Evolutionary conservation across 192 early-diverging fungal species (phyloP).

Genomic region (Entomortierella chlamydospora): DNA sequence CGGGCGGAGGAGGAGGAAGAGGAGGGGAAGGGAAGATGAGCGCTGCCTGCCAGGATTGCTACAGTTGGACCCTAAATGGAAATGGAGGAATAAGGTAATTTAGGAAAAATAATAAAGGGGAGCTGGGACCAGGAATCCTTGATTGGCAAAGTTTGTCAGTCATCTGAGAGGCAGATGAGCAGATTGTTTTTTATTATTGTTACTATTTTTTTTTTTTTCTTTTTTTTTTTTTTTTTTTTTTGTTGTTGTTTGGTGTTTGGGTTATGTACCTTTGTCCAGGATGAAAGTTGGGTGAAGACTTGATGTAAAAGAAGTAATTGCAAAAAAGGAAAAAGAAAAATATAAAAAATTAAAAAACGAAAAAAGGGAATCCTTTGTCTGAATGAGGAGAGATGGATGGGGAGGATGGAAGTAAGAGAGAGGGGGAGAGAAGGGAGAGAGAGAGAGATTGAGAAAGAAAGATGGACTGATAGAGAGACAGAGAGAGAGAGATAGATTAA

Average conservation of each 20-base stretch:
- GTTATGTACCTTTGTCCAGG: not conserved
- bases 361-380: too few species aligned
- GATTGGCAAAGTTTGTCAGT: not conserved
- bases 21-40: constrained; percentile 19
- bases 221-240: not conserved
- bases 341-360: not conserved
- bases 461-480: not conserved
- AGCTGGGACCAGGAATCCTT: not conserved
- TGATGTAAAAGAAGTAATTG: not conserved
- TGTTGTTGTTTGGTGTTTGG: too few species aligned
- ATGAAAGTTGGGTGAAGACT: not conserved
- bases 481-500: not conserved
- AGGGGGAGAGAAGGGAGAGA: not conserved
- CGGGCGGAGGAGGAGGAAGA: constrained; percentile 18
- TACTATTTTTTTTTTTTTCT: constrained; percentile 4
- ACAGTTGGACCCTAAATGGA: constrained; percentile 11
- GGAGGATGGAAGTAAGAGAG: not conserved
- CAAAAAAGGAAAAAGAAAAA: not conserved
- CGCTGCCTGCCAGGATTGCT: constrained; percentile 40
- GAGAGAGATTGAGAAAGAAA: not conserved
- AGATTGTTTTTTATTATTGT: not conserved
- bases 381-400: not conserved
- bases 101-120: not conserved
- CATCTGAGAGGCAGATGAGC: not conserved
- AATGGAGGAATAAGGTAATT: not conserved